A percentile compares a stretch with the other conserved stretches of the same genome.
Conservation (phyloP, 805 yeast species). For the Yarrowia phangngaensis region DNA sequence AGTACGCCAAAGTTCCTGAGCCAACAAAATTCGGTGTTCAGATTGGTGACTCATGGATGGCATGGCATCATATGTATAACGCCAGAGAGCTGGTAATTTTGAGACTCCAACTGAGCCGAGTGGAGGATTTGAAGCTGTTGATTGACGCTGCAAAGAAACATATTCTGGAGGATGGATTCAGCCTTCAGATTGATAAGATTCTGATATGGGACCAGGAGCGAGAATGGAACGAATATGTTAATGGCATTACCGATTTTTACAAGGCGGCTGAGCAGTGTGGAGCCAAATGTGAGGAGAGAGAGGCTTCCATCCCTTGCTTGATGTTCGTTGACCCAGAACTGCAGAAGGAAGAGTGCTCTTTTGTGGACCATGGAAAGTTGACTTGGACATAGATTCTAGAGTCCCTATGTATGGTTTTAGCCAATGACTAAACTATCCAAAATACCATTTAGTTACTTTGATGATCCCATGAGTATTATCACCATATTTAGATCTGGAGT, state of each 20-base stretch:
- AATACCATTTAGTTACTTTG: no score
- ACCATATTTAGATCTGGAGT: no score
- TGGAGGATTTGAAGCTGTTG: conserved; percentile 32
- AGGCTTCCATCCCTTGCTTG: conserved; percentile 2
- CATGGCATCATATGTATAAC: conserved; percentile 36
- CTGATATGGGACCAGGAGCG: conserved; percentile 21
- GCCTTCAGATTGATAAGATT: conserved; percentile 9
- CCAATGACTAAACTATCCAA: no score
- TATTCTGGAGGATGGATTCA: conserved; percentile 28
- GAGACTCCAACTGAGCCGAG: conserved; percentile 29
- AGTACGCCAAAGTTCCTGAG: conserved; percentile 22
- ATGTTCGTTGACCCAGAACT: conserved; percentile 17
- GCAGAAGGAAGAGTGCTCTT: background rate
- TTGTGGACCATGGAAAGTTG: conserved; percentile 23
- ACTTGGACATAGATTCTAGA: conserved; percentile 12
- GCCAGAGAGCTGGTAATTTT: conserved; percentile 30
- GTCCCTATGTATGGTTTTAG: no score
- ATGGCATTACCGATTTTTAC: background rate
- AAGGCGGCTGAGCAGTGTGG: background rate
- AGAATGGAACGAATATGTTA: conserved; percentile 3
- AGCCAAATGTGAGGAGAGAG: conserved; percentile 10
- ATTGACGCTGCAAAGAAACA: conserved; percentile 37
- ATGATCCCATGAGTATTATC: no score
- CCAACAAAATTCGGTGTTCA: conserved; percentile 34
- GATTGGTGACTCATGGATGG: conserved; percentile 32